Percentiles rank a stretch among this genome's conserved stretches.
These are phyloP conservation scores for Exophiala lecanii-corni DNA, from an alignment of 2,329 filamentous ascomycete species.

Conservation along the genomic window DNA sequence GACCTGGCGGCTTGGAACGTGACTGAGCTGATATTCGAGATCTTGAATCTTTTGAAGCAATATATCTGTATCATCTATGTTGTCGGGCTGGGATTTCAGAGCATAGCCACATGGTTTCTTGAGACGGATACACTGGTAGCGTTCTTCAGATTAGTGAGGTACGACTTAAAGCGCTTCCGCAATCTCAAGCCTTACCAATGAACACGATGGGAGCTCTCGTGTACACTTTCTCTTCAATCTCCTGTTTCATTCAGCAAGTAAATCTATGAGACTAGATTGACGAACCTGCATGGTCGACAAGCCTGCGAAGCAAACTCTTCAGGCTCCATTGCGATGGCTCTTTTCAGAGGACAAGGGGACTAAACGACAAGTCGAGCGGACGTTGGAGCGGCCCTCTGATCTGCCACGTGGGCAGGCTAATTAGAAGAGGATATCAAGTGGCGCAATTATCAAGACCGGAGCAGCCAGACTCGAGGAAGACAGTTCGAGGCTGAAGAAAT, in stretches of 20 bases:
- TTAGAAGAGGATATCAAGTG: too few species aligned
- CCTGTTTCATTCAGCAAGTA: constrained; percentile 29
- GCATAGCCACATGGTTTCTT: constrained; percentile 7
- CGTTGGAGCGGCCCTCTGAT: too few species aligned
- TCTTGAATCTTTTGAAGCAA: constrained; percentile 10
- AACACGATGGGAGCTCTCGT: constrained; percentile 46
- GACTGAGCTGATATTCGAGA: constrained; percentile 4
- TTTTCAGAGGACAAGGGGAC: too few species aligned
- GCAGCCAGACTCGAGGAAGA: too few species aligned
- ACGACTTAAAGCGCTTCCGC: too few species aligned
- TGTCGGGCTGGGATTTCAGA: constrained; percentile 2
- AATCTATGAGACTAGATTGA: not conserved
- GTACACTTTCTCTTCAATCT: constrained; percentile 51
- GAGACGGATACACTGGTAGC: constrained; percentile 3
- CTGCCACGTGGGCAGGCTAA: too few species aligned
- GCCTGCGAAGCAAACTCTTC: constrained; percentile 4
- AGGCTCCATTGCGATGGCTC: too few species aligned
- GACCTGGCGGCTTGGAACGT: too few species aligned
- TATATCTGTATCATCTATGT: constrained; percentile 1
- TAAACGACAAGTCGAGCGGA: too few species aligned
- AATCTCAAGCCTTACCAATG: constrained; percentile 32
- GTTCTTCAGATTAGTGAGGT: constrained; percentile 7
- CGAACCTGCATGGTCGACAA: constrained; percentile 9
- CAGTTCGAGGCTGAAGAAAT: too few species aligned
- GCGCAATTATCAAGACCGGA: too few species aligned